Conservation (phyloP, 208 protist genomes). For the Plasmodiophora brassicae region DNA sequence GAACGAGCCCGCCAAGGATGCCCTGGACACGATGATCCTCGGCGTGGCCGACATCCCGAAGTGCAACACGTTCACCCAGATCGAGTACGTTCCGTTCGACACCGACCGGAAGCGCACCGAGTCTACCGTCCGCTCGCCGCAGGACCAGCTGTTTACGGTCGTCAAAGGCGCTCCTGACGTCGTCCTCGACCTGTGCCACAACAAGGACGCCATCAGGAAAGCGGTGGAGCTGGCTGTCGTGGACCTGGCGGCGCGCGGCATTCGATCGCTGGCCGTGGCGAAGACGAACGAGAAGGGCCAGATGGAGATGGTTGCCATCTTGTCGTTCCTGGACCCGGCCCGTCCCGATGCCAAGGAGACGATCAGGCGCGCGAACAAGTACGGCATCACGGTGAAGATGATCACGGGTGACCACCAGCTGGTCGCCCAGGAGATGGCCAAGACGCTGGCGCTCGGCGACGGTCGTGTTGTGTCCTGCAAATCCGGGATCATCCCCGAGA, state of each 20-base stretch:
- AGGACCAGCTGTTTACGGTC: background rate
- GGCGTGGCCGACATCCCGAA: background rate
- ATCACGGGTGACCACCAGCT: constrained; percentile 51
- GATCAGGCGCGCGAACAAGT: background rate
- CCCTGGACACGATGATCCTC: constrained; percentile 20
- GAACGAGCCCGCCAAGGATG: constrained; percentile 35
- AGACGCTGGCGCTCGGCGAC: constrained; percentile 13
- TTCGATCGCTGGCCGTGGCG: constrained; percentile 31
- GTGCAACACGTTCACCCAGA: background rate
- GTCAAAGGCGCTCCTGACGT: constrained; percentile 34
- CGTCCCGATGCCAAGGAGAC: constrained; percentile 34
- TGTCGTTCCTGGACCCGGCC: constrained; percentile 38
- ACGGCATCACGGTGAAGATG: constrained; percentile 47
- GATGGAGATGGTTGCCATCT: background rate
- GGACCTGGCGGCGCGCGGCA: constrained; percentile 31
- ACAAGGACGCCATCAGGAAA: background rate
- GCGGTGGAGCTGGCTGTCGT: constrained; percentile 24
- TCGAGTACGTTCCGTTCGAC: constrained; percentile 40
- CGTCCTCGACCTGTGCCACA: background rate
- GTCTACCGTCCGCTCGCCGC: background rate
- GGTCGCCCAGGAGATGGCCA: constrained; percentile 44
- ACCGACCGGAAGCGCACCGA: constrained; percentile 39
- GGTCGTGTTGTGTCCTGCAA: constrained; percentile 9
- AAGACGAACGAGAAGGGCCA: background rate
- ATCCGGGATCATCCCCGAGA: background rate